Conservation (phyloP, 805 yeast genomes). For the Tetrapisispora iriomotensis region DNA sequence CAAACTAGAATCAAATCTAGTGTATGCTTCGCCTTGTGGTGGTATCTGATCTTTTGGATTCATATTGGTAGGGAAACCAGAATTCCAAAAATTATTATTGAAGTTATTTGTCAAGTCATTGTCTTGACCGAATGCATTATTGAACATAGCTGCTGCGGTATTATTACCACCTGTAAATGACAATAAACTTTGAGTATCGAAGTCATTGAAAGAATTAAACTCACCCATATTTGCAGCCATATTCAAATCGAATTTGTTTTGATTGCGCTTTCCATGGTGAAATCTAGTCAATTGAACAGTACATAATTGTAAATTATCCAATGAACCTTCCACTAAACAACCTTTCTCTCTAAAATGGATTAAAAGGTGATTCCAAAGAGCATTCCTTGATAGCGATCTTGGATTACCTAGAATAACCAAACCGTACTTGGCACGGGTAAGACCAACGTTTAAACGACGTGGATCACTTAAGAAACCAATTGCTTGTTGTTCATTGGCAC, state of each 20-base stretch:
- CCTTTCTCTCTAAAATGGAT: slow-evolving; percentile 75
- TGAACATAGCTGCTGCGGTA: slow-evolving; percentile 8
- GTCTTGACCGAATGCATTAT: slow-evolving; percentile 12
- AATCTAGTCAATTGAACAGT: slow-evolving; percentile 41
- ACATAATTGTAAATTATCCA: slow-evolving; percentile 68
- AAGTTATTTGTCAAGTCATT: slow-evolving; percentile 19
- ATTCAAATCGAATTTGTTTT: slow-evolving; percentile 13
- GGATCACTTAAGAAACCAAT: slow-evolving; percentile 83
- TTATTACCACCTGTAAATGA: slow-evolving; percentile 20
- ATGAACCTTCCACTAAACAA: slow-evolving; percentile 81
- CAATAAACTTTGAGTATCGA: slow-evolving; percentile 28
- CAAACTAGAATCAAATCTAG: slow-evolving; percentile 15
- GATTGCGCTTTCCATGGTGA: slow-evolving; percentile 18
- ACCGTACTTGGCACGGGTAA: slow-evolving; percentile 82
- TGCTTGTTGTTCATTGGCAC: slow-evolving; percentile 65
- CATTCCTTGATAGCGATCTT: slow-evolving; percentile 55
- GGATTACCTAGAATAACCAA: slow-evolving; percentile 79
- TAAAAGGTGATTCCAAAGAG: slow-evolving; percentile 70
- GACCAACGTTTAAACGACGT: slow-evolving; percentile 78
- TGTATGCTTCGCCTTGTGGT: slow-evolving; percentile 4
- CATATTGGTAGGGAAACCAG: not conserved
- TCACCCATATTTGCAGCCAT: slow-evolving; percentile 12
- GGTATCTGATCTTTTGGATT: no score
- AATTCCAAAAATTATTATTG: slow-evolving; percentile 19
- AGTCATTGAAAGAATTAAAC: slow-evolving; percentile 16